phyloP scores from a whole-genome alignment of 352 stramenopile genomes.

The Elongisporangium prolatum region DNA sequence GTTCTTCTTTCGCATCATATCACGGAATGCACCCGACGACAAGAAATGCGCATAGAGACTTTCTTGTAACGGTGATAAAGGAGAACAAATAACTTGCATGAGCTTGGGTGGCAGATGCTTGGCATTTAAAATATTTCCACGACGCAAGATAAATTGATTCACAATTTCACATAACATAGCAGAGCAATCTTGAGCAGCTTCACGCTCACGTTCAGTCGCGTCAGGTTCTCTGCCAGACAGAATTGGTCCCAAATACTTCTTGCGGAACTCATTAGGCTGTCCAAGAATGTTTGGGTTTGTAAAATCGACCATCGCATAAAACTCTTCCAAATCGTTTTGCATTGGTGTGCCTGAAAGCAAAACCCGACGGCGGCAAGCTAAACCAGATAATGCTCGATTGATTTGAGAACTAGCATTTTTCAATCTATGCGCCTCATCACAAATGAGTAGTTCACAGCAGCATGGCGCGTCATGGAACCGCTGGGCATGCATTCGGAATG shows the following conservation, averaged over 20 bases:
- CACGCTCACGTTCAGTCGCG: conserved; percentile 75
- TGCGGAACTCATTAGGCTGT: conserved; percentile 89
- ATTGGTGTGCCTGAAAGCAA: conserved; percentile 97
- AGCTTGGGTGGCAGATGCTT: conserved; percentile 98
- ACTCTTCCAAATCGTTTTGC: conserved; percentile 99
- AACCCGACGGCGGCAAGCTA: conserved; percentile 90
- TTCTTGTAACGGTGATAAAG: conserved; percentile 94
- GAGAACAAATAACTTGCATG: conserved; percentile 98
- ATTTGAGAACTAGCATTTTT: conserved; percentile 98
- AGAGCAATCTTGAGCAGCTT: conserved; percentile 83
- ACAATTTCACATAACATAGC: conserved; percentile 95
- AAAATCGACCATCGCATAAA: conserved; percentile 96
- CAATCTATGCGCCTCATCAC: conserved; percentile 97
- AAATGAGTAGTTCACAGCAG: conserved; percentile 96
- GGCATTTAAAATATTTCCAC: conserved; percentile 98
- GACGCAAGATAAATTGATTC: conserved; percentile 98
- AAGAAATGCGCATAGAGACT: conserved; percentile 97
- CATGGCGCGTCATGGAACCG: conserved; percentile 84
- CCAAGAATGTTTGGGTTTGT: conserved; percentile 85
- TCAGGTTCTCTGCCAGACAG: conserved; percentile 88
- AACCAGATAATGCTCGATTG: conserved; percentile 66
- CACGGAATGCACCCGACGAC: conserved; percentile 91
- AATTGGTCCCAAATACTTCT: conserved; percentile 89
- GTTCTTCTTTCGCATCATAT: conserved; percentile 95
- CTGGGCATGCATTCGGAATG: conserved; percentile 91